Conservation (phyloP, 352 stramenopile species). For the Phytophthora sp. region DNA sequence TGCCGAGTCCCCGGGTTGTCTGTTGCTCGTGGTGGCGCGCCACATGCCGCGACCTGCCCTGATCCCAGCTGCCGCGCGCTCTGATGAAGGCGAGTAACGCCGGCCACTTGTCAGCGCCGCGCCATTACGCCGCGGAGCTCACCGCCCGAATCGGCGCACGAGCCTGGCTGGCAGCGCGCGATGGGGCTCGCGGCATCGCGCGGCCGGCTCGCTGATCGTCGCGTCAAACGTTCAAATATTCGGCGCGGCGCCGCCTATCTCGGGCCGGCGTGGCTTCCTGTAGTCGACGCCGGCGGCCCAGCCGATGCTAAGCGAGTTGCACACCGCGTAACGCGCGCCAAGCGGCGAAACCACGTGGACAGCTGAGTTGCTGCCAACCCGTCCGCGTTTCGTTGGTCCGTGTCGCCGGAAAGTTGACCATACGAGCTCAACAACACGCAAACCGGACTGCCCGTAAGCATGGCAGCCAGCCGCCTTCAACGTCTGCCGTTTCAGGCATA, state of each 20-base stretch:
- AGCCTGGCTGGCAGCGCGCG: conserved; percentile 1
- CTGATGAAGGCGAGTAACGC: conserved; percentile 19
- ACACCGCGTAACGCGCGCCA: conserved; percentile 27
- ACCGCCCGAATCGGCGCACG: conserved; percentile 10
- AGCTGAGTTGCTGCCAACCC: neutral
- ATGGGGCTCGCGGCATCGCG: conserved; percentile 26
- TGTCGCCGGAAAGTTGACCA: conserved; percentile 15
- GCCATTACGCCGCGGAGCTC: neutral
- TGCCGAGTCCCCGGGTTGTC: too few species aligned
- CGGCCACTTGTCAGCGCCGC: conserved; percentile 11
- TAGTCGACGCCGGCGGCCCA: conserved; percentile 2
- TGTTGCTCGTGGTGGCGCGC: neutral
- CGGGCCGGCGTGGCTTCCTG: conserved; percentile 8
- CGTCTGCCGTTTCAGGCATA: neutral
- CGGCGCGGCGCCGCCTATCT: conserved; percentile 1
- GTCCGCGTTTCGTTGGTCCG: neutral
- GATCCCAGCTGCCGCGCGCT: conserved; percentile 22
- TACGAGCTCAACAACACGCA: conserved; percentile 4
- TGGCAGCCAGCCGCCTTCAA: conserved; percentile 12
- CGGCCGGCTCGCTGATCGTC: conserved; percentile 13
- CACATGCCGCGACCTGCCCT: conserved; percentile 18
- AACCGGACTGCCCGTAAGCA: conserved; percentile 18
- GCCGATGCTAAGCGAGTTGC: conserved; percentile 28
- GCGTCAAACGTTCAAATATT: conserved; percentile 27
- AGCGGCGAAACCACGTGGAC: conserved; percentile 19